Evolutionary conservation across 208 protist genomes (phyloP), one percentile per base, ranked within the genome.

Genomic region (Leishmania guyanensis): DNA sequence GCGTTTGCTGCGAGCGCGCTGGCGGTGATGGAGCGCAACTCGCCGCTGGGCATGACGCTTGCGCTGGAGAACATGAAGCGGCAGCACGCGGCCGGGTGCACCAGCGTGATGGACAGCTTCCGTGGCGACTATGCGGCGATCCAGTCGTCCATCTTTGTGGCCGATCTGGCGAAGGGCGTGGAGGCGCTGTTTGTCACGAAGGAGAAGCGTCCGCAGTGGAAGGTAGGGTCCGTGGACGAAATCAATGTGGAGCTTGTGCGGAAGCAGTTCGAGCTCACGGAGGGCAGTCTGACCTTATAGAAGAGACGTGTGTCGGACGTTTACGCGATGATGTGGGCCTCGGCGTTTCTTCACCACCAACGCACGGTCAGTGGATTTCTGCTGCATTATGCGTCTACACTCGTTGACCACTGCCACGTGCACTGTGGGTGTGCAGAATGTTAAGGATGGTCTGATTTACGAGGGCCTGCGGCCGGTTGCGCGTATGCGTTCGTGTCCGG

Each of bases 11-110:
- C 53, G 20, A 77, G 48, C 36, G 83, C 89, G 16, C 69, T 90
- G 51, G 75, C 43, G 9, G 75, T 83, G 54, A 77, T 95, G 76
- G 66, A 79, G 72, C 75, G 83, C 36, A 90, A 87, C 78, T 93
- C 92, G 2, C 92, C 92, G 14, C 87, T 92, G 20, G 86, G 79
- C 48, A 87, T 97, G 75, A 78, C 80, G 66, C 17, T 93, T 2
- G 82, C 89, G 3, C 75, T 93, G 65, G 91, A 97, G 82, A 88
- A 83, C 56, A 65, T 81, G 70, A 85, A 88, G 75, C 70, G 43
- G 20, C 78, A 88, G 60, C 66, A 58, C 33, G 77, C 69, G 50
- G 66, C 46, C 10, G 29, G 2, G 64, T 80, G 75, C 60, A 39
- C 6, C 22, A 86, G 39, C 17, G n/a, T 75, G 22, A 12, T 79